Evolutionary conservation across 2,329 filamentous ascomycete species (phyloP), one percentile per base, ranked within the genome.

Genomic region (Blastomyces gilchristii): DNA sequence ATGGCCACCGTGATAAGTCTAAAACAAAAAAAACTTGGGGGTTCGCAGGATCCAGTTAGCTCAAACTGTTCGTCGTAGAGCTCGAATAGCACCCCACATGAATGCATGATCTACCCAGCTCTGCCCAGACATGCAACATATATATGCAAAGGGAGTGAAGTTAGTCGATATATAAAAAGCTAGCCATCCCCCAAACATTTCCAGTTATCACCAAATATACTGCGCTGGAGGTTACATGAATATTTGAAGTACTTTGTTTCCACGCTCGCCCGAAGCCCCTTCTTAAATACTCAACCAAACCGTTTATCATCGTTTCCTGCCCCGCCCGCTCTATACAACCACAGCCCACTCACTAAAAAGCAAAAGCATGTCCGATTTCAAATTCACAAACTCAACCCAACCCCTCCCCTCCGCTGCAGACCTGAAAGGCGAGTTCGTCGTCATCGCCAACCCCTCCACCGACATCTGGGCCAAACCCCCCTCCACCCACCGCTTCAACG

Each of bases 391-490:
- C 61, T 72, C 74, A 9, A 64, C 66, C 25, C 69, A 73, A 34
- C 34, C 67, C 0, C 67, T 74, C 18, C 75, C 75, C 3, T 68
- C 70, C 18, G 62, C 69, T 25, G 69, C 67, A 7, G 65, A 68
- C 43, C 71, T 74, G 37, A 71, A 70, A 5, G 62, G 70, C 8
- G 65, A 72, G 39, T 85, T 87, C 72, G 78, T 74, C 18, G 79
- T 89, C 68, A 80, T 77, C 61, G 83, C 86, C 22, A 70, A 75
- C 0, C 80, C 87, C 0, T 80, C 80, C 41, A 90, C 87, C 45
- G 89, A 92, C 74, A 84, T 91, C 71, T 93, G 89, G 89, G 85
- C 87, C 72, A 90, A 90, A 72, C 85, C 87, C 0, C 87, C 87
- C 0, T 76, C 79, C n/a, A 83, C 82, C 16, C 79, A 86, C 64